Percentiles rank a stretch among this genome's conserved stretches.
Conservation (phyloP, 2,329 filamentous ascomycete genomes). For the Curvularia eragrostidis region DNA sequence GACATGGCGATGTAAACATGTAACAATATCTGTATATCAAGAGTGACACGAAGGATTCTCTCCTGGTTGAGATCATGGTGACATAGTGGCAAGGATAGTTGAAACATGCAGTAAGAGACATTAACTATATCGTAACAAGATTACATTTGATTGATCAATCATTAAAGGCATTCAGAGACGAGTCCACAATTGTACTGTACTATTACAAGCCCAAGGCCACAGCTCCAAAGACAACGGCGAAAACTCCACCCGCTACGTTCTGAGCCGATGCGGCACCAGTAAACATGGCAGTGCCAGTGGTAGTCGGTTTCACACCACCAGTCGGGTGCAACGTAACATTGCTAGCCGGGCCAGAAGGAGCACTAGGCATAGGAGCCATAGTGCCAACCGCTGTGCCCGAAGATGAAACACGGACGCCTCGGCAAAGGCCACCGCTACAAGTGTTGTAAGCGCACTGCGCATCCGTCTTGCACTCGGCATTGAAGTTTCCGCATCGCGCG, state of each 20-base stretch:
- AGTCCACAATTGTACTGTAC: not conserved
- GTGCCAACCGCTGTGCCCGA: not conserved
- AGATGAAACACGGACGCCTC: not conserved
- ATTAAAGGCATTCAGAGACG: not conserved
- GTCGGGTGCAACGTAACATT: not conserved
- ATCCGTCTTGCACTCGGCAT: not conserved
- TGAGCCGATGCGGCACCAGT: constrained; percentile 26
- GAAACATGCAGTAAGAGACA: not conserved
- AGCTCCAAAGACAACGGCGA: constrained; percentile 21
- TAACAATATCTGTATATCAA: too few species aligned
- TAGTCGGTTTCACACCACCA: not conserved
- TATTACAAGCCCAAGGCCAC: constrained; percentile 24
- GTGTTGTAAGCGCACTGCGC: not conserved
- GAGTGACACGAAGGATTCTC: too few species aligned
- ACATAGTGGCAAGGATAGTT: too few species aligned
- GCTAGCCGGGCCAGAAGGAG: constrained; percentile 10
- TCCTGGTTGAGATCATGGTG: too few species aligned
- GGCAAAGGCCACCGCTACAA: not conserved
- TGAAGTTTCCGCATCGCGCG: not conserved
- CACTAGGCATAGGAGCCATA: constrained; percentile 8
- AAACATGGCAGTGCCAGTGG: not conserved
- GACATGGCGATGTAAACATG: too few species aligned
- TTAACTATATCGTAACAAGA: not conserved
- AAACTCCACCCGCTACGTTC: constrained; percentile 14
- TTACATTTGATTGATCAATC: not conserved